Percentiles rank a stretch among this genome's conserved stretches.
Evolutionary conservation across 768 basidiomycete genomes (phyloP).

Genomic region (Tricholoma matsutake): DNA sequence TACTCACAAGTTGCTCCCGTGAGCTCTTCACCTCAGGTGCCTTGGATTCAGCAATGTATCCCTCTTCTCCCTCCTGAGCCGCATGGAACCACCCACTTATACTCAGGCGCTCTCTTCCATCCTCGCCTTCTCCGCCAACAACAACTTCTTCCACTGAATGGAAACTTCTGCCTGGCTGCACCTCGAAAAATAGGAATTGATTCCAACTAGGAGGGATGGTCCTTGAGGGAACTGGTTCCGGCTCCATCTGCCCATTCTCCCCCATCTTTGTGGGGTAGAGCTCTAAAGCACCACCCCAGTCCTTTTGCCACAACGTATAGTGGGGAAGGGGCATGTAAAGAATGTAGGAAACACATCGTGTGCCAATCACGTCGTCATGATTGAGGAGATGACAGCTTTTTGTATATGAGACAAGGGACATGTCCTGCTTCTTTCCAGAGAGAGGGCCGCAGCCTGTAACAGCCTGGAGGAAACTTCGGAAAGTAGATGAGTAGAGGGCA

Average conservation of each 20-base stretch:
- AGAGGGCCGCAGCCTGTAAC: constrained; percentile 93
- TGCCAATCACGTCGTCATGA: constrained; percentile 97
- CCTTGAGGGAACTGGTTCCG: constrained; percentile 61
- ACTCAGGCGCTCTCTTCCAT: constrained; percentile 73
- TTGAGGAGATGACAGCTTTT: constrained; percentile 92
- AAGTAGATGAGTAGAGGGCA: constrained; percentile 83
- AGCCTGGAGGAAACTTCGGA: constrained; percentile 77
- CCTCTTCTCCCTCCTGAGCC: constrained; percentile 87
- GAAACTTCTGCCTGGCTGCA: constrained; percentile 94
- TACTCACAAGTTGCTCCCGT: constrained; percentile 86
- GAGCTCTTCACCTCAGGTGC: constrained; percentile 65
- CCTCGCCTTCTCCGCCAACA: constrained; percentile 65
- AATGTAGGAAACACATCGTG: constrained; percentile 92
- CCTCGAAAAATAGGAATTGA: constrained; percentile 84
- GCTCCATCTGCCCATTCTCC: constrained; percentile 66
- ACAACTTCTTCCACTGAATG: constrained; percentile 97
- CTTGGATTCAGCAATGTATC: constrained; percentile 56
- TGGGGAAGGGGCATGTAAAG: constrained; percentile 88
- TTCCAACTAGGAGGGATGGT: constrained; percentile 82
- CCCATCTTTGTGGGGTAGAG: constrained; percentile 74
- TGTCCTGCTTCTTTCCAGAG: constrained; percentile 90
- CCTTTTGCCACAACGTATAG: constrained; percentile 74
- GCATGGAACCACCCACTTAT: constrained; percentile 98
- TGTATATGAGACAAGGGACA: constrained; percentile 90
- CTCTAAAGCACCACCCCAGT: constrained; percentile 93